Percentiles rank a stretch among this genome's conserved stretches.
Conservation (phyloP, 257 asterid genomes). For the Fraxinus anomala region DNA sequence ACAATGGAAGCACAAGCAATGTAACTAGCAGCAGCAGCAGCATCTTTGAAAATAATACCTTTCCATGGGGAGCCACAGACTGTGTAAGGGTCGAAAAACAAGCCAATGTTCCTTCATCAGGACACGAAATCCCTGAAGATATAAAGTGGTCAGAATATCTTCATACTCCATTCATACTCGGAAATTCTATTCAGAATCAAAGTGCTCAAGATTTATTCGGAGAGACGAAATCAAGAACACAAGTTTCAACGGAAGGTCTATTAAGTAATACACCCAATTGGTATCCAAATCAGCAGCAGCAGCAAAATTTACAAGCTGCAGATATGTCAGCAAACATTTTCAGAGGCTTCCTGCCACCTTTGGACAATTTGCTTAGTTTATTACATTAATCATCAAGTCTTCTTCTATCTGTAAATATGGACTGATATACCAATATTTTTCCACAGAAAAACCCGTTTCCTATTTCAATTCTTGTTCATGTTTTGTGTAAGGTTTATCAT, state of each 20-base stretch:
- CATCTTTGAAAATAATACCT: constrained; percentile 35
- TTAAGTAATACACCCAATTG: constrained; percentile 29
- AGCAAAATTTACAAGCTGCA: constrained; percentile 40
- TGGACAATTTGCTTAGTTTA: constrained; percentile 65
- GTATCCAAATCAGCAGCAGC: constrained; percentile 52
- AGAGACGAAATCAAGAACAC: constrained; percentile 36
- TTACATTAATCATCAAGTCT: constrained; percentile 3
- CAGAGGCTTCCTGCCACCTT: constrained; percentile 60
- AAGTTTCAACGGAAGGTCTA: constrained; percentile 35
- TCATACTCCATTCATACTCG: constrained; percentile 59
- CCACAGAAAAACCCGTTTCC: constrained; percentile 26
- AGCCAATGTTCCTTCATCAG: constrained; percentile 18
- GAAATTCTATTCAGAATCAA: constrained; percentile 35
- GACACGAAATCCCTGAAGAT: constrained; percentile 39
- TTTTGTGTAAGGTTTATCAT: constrained; percentile 30
- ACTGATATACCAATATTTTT: constrained; percentile 48
- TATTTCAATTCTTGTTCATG: constrained; percentile 22
- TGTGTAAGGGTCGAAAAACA: constrained; percentile 40
- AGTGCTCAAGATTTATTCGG: constrained; percentile 42
- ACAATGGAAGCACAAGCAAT: constrained; percentile 15
- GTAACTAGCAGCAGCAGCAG: neutral
- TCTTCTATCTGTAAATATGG: constrained; percentile 69
- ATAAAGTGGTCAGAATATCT: constrained; percentile 76
- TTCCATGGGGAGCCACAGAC: constrained; percentile 35
- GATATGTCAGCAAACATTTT: constrained; percentile 57